Evolutionary conservation across 352 stramenopile species (phyloP).

Genomic region (Aphanomyces euteiches): DNA sequence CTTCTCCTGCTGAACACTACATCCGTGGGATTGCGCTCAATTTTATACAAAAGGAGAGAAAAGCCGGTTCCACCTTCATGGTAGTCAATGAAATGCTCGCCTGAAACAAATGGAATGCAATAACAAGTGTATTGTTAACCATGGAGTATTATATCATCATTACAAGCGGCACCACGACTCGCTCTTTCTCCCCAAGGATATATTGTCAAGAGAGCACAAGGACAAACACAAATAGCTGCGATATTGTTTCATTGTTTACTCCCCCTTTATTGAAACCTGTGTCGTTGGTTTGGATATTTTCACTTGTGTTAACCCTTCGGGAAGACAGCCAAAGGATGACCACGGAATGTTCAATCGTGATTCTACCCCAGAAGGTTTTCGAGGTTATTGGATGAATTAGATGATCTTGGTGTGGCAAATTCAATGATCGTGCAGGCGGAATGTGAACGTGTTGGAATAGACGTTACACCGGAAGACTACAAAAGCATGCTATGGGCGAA

Average conservation of each 20-base stretch:
- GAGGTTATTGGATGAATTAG: slow-evolving; percentile 13
- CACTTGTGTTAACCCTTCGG: slow-evolving; percentile 26
- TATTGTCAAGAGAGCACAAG: neutral
- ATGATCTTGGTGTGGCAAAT: slow-evolving; percentile 1
- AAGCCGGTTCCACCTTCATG: no score
- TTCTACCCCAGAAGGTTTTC: slow-evolving; percentile 29
- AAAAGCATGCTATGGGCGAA: slow-evolving; percentile 22
- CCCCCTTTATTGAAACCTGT: neutral
- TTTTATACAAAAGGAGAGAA: no score
- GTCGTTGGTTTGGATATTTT: slow-evolving; percentile 31
- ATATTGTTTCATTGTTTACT: slow-evolving; percentile 18
- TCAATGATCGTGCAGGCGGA: slow-evolving; percentile 21
- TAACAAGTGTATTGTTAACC: no score
- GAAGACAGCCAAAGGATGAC: slow-evolving; percentile 31
- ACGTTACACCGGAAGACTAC: neutral
- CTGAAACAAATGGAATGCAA: no score
- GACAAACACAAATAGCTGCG: neutral
- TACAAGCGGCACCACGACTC: neutral
- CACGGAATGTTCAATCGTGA: slow-evolving; percentile 34
- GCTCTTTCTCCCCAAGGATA: neutral
- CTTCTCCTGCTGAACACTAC: no score
- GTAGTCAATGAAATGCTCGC: no score
- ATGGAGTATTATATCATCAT: neutral
- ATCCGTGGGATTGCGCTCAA: no score
- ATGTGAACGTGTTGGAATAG: slow-evolving; percentile 11